Conservation (phyloP, 768 basidiomycete species). For the Psilocybe cyanescens region DNA sequence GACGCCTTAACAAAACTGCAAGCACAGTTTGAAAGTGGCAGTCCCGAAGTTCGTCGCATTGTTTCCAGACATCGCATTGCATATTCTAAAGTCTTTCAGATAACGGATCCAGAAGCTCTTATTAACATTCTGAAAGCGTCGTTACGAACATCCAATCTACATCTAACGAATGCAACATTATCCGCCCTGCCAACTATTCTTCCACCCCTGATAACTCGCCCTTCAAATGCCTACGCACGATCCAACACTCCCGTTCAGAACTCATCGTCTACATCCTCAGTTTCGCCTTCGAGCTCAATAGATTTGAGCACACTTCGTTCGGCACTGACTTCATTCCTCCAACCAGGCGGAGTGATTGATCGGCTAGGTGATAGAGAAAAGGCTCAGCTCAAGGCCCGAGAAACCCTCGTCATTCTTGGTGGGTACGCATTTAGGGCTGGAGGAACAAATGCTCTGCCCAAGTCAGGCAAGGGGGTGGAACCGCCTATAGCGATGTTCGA, state of each 20-base stretch:
- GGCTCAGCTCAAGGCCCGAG: slow-evolving; percentile 73
- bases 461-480: slow-evolving; percentile 67
- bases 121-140: slow-evolving; percentile 73
- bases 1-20: slow-evolving; percentile 83
- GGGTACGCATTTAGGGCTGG: slow-evolving; percentile 70
- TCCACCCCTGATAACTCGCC: slow-evolving; percentile 58
- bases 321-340: slow-evolving; percentile 68
- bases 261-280: slow-evolving; percentile 47
- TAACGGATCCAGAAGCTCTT: slow-evolving; percentile 73
- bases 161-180: slow-evolving; percentile 78
- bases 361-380: slow-evolving; percentile 84
- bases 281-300: slow-evolving; percentile 27
- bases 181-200: slow-evolving; percentile 69
- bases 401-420: slow-evolving; percentile 75
- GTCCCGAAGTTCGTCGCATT: slow-evolving; percentile 57
- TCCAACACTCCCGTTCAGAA: slow-evolving; percentile 19
- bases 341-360: slow-evolving; percentile 79
- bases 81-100: slow-evolving; percentile 41
- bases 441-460: slow-evolving; percentile 43
- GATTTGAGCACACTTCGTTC: slow-evolving; percentile 56
- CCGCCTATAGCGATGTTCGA: slow-evolving; percentile 74
- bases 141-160: slow-evolving; percentile 81
- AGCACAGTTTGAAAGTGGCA: slow-evolving; percentile 66
- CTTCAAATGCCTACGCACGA: slow-evolving; percentile 27
- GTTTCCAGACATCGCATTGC: not conserved